These are phyloP conservation scores for Suhomyces wounanorum DNA, from an alignment of 1,139 yeast genomes.

Conservation along the genomic window DNA sequence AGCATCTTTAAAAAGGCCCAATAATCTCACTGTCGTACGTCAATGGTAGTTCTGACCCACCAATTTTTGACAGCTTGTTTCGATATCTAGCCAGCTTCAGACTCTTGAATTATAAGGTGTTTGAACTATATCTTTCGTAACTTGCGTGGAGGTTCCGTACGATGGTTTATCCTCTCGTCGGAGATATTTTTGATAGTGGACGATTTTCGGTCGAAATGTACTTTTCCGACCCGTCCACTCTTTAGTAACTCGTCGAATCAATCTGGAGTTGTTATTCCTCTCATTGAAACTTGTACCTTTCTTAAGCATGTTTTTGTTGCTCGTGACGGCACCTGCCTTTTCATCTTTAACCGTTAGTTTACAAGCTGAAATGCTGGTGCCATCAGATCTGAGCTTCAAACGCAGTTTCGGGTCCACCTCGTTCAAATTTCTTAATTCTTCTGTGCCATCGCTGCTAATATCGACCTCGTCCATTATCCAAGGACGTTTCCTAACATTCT, in stretches of 20 bases:
- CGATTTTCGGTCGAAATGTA: constrained; percentile 6
- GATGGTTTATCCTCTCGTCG: constrained; percentile 22
- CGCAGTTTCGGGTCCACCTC: not conserved
- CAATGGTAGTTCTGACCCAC: constrained; percentile 3
- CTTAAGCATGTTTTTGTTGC: not conserved
- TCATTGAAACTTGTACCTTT: constrained; percentile 5
- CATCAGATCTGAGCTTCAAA: constrained; percentile 1
- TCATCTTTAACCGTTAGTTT: constrained; percentile 20
- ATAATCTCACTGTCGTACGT: constrained; percentile 2
- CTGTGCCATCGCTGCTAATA: constrained; percentile 27
- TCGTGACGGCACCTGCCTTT: constrained; percentile 3
- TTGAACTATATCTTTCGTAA: constrained; percentile 5
- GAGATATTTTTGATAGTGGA: constrained; percentile 7
- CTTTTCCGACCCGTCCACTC: constrained; percentile 1
- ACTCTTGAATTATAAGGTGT: not conserved
- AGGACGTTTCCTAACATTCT: not conserved
- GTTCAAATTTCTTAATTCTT: constrained; percentile 16
- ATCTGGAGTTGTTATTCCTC: constrained; percentile 8
- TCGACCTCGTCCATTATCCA: constrained; percentile 20
- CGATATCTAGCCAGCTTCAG: constrained; percentile 3
- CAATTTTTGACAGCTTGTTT: not conserved
- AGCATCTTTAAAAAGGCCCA: not conserved
- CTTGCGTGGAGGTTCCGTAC: constrained; percentile 10
- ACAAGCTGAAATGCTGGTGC: constrained; percentile 10
- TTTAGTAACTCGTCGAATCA: constrained; percentile 10